phyloP scores from a whole-genome alignment of 768 basidiomycete species.

The Boletus fagicola region DNA sequence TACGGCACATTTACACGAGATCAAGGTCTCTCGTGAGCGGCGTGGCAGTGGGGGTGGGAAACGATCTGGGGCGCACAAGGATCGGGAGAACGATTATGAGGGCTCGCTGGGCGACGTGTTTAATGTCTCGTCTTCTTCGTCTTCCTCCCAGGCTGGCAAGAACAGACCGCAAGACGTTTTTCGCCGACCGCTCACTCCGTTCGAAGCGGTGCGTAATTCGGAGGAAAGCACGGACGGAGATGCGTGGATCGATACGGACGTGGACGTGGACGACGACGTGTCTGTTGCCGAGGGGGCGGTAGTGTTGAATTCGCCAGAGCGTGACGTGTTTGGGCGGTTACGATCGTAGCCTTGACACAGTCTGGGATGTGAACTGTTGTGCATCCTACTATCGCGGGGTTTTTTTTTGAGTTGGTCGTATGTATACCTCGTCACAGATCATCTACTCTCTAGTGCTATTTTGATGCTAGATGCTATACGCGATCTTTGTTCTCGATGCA shows the following conservation, averaged over 20 bases:
- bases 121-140: neutral
- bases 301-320: conserved; percentile 5
- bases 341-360: neutral
- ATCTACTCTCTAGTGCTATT: too few species aligned
- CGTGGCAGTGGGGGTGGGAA: conserved; percentile 11
- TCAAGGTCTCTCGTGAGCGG: conserved; percentile 32
- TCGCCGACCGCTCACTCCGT: conserved; percentile 11
- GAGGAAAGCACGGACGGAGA: conserved; percentile 27
- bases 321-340: conserved; percentile 13
- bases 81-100: conserved; percentile 11
- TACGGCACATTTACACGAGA: conserved; percentile 68
- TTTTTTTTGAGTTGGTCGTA: neutral
- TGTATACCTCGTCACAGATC: neutral
- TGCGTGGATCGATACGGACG: conserved; percentile 42
- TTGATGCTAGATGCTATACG: too few species aligned
- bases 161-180: neutral
- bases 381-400: too few species aligned
- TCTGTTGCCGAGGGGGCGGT: conserved; percentile 16
- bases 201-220: neutral
- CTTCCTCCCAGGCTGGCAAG: neutral
- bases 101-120: conserved; percentile 20
- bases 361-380: neutral
- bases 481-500: too few species aligned
- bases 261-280: conserved; percentile 31
- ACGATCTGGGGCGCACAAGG: conserved; percentile 1